These are phyloP conservation scores for Nymphaea thermarum DNA, from an alignment of 164 flowering plant genomes.

Conservation along the genomic window DNA sequence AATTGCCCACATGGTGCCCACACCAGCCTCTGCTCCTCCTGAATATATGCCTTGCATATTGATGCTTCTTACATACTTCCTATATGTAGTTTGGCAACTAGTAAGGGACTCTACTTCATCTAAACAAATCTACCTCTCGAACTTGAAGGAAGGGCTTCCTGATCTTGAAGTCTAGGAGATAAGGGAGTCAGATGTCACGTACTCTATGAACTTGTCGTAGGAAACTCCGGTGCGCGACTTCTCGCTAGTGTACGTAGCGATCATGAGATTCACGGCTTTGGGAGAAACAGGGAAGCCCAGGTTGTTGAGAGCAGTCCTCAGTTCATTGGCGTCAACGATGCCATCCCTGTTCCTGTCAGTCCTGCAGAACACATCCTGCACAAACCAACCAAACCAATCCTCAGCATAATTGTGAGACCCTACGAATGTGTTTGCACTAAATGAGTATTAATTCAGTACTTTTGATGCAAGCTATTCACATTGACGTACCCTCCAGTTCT, in stretches of 20 bases:
- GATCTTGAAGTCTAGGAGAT: not conserved
- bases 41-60: too few relatives aligned
- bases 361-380: not conserved
- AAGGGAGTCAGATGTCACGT: not conserved
- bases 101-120: too few relatives aligned
- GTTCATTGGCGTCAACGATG: not conserved
- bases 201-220: not conserved
- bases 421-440: too few relatives aligned
- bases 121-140: too few relatives aligned
- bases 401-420: too few relatives aligned
- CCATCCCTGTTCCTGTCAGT: not conserved
- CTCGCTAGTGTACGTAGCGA: not conserved
- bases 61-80: too few relatives aligned
- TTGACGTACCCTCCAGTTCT: not conserved
- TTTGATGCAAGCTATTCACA: not conserved
- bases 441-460: too few relatives aligned
- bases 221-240: not conserved
- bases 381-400: not conserved
- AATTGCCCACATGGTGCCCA: too few relatives aligned
- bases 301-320: not conserved
- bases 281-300: not conserved
- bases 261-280: not conserved
- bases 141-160: too few relatives aligned
- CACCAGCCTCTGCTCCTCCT: too few relatives aligned
- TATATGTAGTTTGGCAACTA: too few relatives aligned